These are phyloP conservation scores for Akanthomyces uredinophilus DNA, from an alignment of 2,329 filamentous ascomycete species.

Conservation along the genomic window DNA sequence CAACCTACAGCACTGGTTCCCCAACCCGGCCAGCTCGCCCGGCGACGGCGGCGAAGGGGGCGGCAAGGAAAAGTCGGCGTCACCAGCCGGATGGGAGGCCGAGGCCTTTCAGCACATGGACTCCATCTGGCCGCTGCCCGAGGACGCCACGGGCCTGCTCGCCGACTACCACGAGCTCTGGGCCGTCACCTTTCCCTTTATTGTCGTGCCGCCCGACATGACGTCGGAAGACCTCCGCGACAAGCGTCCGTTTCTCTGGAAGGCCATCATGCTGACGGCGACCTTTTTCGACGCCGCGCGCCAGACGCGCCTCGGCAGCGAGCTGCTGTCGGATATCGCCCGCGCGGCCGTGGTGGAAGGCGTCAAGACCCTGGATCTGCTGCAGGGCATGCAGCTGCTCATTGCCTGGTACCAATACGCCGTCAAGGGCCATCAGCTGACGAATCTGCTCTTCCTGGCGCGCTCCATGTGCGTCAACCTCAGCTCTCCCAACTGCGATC, in stretches of 20 bases:
- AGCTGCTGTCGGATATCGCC: slow-evolving; percentile 39
- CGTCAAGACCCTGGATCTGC: slow-evolving; percentile 40
- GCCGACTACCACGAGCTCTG: slow-evolving; percentile 30
- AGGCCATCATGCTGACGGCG: slow-evolving; percentile 42
- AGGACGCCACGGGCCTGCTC: slow-evolving; percentile 38
- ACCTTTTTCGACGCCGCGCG: slow-evolving; percentile 38
- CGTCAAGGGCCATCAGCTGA: slow-evolving; percentile 45
- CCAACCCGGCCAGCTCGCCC: slow-evolving; percentile 14
- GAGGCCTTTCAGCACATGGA: slow-evolving; percentile 22
- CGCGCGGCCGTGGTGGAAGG: slow-evolving; percentile 36
- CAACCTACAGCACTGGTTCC: slow-evolving; percentile 34
- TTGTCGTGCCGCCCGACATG: slow-evolving; percentile 34
- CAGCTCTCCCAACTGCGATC: slow-evolving; percentile 28
- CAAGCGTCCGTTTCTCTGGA: slow-evolving; percentile 43
- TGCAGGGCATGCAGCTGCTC: slow-evolving; percentile 42
- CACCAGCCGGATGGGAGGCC: slow-evolving; percentile 18
- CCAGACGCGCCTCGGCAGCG: slow-evolving; percentile 39
- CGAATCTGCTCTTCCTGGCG: slow-evolving; percentile 44
- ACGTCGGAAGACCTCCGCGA: slow-evolving; percentile 32
- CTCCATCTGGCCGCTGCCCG: slow-evolving; percentile 36
- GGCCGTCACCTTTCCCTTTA: slow-evolving; percentile 40
- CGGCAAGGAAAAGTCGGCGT: slow-evolving; percentile 4
- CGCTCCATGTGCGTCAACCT: slow-evolving; percentile 42
- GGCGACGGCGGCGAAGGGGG: neutral
- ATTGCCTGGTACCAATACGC: slow-evolving; percentile 45